A percentile compares a stretch with the other conserved stretches of the same genome.
phyloP scores from a whole-genome alignment of 768 basidiomycete genomes.

The Suillus placidus region DNA sequence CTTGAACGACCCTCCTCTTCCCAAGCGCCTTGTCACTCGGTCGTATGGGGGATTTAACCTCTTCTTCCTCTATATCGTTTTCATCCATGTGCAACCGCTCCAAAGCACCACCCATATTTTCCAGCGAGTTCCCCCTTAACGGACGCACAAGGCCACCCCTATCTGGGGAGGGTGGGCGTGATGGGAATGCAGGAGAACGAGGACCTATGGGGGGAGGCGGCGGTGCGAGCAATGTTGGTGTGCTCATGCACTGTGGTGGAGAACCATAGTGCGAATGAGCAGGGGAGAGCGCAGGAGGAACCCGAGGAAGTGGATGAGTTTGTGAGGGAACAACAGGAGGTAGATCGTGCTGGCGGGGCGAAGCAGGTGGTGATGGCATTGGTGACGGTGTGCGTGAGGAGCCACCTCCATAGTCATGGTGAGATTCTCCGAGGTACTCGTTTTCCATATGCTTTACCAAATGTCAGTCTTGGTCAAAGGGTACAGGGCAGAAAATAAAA shows the following conservation, averaged over 20 bases:
- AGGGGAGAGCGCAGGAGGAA: constrained; percentile 29
- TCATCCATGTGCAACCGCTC: constrained; percentile 33
- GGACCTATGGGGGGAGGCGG: constrained; percentile 76
- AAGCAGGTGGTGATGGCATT: constrained; percentile 22
- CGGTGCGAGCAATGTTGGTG: constrained; percentile 52
- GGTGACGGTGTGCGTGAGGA: constrained; percentile 39
- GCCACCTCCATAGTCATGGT: constrained; percentile 20
- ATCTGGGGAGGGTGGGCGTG: constrained; percentile 75
- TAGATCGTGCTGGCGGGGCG: constrained; percentile 36
- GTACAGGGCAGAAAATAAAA: not conserved
- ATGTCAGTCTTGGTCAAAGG: not conserved
- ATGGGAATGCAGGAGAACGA: constrained; percentile 58
- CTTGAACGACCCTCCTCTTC: constrained; percentile 69
- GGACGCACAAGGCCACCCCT: constrained; percentile 27
- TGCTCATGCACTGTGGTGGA: constrained; percentile 29
- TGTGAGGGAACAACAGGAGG: constrained; percentile 34
- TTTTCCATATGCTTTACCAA: constrained; percentile 26
- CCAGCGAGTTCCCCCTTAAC: constrained; percentile 26
- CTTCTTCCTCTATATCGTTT: constrained; percentile 30
- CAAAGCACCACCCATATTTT: constrained; percentile 28
- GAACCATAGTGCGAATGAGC: constrained; percentile 19
- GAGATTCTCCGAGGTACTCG: constrained; percentile 26
- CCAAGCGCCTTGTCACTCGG: constrained; percentile 90
- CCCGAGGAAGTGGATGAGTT: constrained; percentile 43
- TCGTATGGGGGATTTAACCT: constrained; percentile 43